A percentile compares a stretch with the other conserved stretches of the same genome.
phyloP scores from a whole-genome alignment of 176 grass and related monocot species.

The Carex parvula region DNA sequence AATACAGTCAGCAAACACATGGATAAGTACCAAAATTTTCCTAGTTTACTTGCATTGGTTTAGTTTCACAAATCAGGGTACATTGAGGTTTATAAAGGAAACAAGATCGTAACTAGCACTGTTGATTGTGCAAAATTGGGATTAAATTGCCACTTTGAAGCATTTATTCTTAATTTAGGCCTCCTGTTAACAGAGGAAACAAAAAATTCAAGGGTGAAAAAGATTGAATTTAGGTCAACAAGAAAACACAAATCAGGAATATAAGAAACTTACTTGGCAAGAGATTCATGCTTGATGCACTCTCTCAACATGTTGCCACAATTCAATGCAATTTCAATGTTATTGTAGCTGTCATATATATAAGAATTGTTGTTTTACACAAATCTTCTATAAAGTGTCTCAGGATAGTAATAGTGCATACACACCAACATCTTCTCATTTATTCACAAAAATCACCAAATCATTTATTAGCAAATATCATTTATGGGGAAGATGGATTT shows the following conservation, averaged over 20 bases:
- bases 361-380: not conserved
- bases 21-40: not conserved
- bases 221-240: not conserved
- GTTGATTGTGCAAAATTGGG: not conserved
- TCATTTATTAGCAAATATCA: too few relatives aligned
- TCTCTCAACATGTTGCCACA: constrained; percentile 98
- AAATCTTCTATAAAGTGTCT: not conserved
- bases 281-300: constrained; percentile 91
- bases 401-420: not conserved
- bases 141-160: not conserved
- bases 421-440: not conserved
- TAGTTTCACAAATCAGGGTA: not conserved
- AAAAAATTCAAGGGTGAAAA: not conserved
- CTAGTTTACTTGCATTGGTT: not conserved
- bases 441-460: not conserved
- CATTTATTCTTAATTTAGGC: not conserved
- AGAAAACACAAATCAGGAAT: not conserved
- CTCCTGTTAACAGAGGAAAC: not conserved
- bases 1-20: not conserved
- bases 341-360: constrained; percentile 73
- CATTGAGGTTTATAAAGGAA: constrained; percentile 4
- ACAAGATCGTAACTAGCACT: not conserved
- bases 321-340: constrained; percentile 95
- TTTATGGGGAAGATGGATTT: not conserved
- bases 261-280: constrained; percentile 80